These are phyloP conservation scores for Emergomyces africanus DNA, from an alignment of 2,329 filamentous ascomycete species.

Conservation along the genomic window DNA sequence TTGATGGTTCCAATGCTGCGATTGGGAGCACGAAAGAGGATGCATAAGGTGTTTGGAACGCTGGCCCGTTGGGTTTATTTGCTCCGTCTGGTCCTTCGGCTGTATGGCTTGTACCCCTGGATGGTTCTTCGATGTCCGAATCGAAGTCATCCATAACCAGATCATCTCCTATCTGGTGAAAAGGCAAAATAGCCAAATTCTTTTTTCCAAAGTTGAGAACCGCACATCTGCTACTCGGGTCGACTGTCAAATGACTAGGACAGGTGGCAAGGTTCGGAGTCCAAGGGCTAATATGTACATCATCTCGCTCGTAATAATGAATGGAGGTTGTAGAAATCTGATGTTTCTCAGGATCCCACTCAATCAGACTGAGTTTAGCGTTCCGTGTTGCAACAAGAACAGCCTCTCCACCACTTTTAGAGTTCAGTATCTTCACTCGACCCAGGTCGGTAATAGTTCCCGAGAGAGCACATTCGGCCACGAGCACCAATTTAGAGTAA, in stretches of 20 bases:
- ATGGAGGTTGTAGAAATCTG: constrained; percentile 81
- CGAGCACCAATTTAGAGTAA: constrained; percentile 66
- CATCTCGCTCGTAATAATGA: constrained; percentile 96
- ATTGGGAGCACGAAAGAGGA: constrained; percentile 88
- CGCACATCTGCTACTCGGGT: constrained; percentile 85
- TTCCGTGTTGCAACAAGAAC: constrained; percentile 76
- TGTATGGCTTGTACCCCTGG: constrained; percentile 27
- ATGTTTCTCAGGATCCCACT: constrained; percentile 78
- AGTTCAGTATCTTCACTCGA: constrained; percentile 58
- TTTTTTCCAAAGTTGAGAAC: constrained; percentile 83
- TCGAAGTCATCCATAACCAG: constrained; percentile 88
- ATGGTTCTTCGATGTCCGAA: constrained; percentile 59
- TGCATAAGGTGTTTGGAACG: constrained; percentile 56
- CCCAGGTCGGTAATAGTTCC: constrained; percentile 76
- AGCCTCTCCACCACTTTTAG: constrained; percentile 69
- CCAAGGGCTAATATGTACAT: constrained; percentile 72
- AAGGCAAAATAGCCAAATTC: constrained; percentile 86
- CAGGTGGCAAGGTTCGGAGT: constrained; percentile 61
- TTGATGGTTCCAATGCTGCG: constrained; percentile 71
- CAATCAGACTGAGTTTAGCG: constrained; percentile 82
- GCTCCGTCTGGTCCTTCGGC: constrained; percentile 24
- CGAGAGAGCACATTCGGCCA: constrained; percentile 71
- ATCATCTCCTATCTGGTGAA: constrained; percentile 74
- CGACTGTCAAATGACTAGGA: constrained; percentile 70
- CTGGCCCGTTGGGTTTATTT: constrained; percentile 10